Conservation (phyloP, 1,284 basidiomycete species). For the Nidula niveotomentosa region DNA sequence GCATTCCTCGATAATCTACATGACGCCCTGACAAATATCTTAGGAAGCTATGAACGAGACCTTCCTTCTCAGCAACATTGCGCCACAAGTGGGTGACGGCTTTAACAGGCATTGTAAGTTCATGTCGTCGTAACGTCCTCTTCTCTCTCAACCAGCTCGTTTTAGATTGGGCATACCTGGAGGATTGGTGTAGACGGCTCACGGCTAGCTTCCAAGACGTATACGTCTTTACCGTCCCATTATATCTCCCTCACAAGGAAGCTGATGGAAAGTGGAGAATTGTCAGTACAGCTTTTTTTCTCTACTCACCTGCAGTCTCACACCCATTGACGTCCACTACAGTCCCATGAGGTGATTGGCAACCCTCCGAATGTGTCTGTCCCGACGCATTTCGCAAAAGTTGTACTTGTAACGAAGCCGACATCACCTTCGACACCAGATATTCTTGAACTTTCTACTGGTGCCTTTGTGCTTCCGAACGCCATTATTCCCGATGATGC, state of each 20-base stretch:
- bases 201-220: constrained; percentile 90
- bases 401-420: constrained; percentile 80
- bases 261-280: constrained; percentile 94
- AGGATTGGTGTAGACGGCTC: constrained; percentile 92
- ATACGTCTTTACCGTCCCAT: constrained; percentile 95
- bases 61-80: constrained; percentile 94
- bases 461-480: constrained; percentile 96
- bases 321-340: constrained; percentile 2
- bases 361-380: constrained; percentile 88
- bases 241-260: constrained; percentile 90
- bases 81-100: constrained; percentile 96
- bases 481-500: constrained; percentile 84
- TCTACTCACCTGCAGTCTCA: neutral
- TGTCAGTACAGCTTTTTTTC: constrained; percentile 47
- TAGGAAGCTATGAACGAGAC: constrained; percentile 97
- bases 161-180: constrained; percentile 93
- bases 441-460: constrained; percentile 76
- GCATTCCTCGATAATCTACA: neutral
- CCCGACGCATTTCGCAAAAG: constrained; percentile 98
- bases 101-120: constrained; percentile 94
- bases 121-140: neutral
- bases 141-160: neutral
- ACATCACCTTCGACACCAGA: constrained; percentile 73
- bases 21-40: neutral
- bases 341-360: constrained; percentile 95